Base-by-base conservation (phyloP, 2,329 filamentous ascomycete genomes). In the Endoconidiophora polonica region DNA sequence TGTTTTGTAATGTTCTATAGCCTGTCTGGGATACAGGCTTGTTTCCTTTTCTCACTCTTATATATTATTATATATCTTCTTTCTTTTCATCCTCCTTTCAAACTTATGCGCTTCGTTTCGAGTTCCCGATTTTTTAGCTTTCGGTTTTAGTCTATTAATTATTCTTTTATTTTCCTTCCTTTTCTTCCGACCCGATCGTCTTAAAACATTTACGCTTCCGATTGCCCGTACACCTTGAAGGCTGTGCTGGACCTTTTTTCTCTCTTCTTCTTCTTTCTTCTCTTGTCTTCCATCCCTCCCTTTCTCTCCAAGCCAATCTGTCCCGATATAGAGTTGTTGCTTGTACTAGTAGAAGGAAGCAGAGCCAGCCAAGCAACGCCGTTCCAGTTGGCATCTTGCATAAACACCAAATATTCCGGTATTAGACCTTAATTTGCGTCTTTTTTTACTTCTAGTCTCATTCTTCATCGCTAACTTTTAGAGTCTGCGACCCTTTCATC, bases 141-240 rank as follows among this genome's bases (percentile, higher is more conserved):
- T 53, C 52, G 42, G 52, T 42, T 46, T 53, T 49, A 45, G 45
- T 54, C 52, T 59, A 58, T 55, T 58, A 57, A 59, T 55, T 59
- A 55, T 55, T 58, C 57, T 58, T 56, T 59, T 55, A 57, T 56
- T 56, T 57, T 54, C 54, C 54, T 51, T 56, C 29, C 29, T 33
- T 33, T 57, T 57, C 56, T 33, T 36, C 38, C 52, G 24, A 16
- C 20, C 39, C 29, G 33, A 48, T 41, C 39, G 9, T 41, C 37
- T 41, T 38, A 33, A 48, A 29, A 48, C 45, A 48, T 38, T 33
- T 33, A 20, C 45, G 39, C 37, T 37, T 33, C 29, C 45, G 29
- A 20, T 37, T 41, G 16, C n/a, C 39, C 39, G 9, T 5, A 33
- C 29, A 33, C n/a, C n/a, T 41, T 18, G 39, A 41, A 41, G n/a